Base-by-base conservation (phyloP, 768 basidiomycete genomes). In the Xerocomus potaroensis region DNA sequence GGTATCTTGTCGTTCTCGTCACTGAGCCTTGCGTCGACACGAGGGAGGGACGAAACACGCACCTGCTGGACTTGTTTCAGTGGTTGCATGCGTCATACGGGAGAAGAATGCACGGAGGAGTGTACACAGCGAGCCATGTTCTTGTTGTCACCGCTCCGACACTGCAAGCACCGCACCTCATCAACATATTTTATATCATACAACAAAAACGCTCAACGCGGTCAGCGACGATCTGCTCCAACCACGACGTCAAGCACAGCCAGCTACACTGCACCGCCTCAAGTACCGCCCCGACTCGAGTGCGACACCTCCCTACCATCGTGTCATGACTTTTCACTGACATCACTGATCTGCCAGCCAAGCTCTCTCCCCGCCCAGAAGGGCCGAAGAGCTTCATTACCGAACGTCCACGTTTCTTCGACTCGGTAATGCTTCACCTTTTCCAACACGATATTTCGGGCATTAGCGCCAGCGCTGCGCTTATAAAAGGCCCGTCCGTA, bases 281-380 rank as follows among this genome's bases (percentile, higher is more conserved):
- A n/a, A 7, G 46, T 54, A 61, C 51, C 34, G 49, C 59, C 47
- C 26, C 26, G 26, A 5, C 10, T 6, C 10, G 26, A 27, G 10
- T 26, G 49, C 53, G 19, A 15, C 35, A 18, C 35, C 26, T 12
- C 14, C 55, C 50, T 48, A 48, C 52, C 61, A 45, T 61, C 50
- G n/a, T n/a, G 32, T 49, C 31, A 55, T 52, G 19, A 15, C 35
- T 19, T 39, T 26, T 12, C 14, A 57, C 50, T 48, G 49, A 53
- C 61, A 45, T 61, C 50, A 43, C 39, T 29, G 47, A 84, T 73
- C 61, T 78, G 74, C 93, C 94, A 98, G 8, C 71, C 72, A 27
- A 98, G 67, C 51, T 77, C 71, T 67, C 81, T 87, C 11, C 91
- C 94, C 8, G 85, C 81, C 87, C 89, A 88, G 69, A 97, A 95